Percentiles rank a stretch among this genome's conserved stretches.
Conservation (phyloP, 2,329 filamentous ascomycete species). For the Septoria petroselini region DNA sequence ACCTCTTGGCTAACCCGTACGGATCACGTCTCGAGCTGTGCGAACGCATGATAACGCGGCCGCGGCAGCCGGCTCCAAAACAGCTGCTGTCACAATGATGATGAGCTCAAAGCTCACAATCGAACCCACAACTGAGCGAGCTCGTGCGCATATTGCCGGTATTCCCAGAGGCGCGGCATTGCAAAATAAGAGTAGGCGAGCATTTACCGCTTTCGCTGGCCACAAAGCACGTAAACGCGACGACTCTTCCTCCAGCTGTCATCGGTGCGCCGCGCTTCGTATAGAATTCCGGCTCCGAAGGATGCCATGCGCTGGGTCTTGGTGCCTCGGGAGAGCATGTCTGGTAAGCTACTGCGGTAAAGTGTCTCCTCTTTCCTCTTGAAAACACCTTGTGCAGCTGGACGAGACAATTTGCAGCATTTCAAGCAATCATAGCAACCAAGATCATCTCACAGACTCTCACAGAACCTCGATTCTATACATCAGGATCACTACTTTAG, state of each 20-base stretch:
- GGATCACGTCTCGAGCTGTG: background rate
- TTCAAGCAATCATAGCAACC: no score
- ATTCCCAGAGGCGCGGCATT: background rate
- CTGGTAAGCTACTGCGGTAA: background rate
- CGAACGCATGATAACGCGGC: background rate
- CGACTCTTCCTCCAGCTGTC: constrained; percentile 7
- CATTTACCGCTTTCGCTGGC: background rate
- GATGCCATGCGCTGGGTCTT: background rate
- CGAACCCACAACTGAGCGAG: background rate
- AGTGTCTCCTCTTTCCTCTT: background rate
- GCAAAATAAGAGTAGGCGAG: background rate
- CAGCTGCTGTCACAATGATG: background rate
- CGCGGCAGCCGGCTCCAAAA: no score
- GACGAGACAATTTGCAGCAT: no score
- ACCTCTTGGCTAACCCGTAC: no score
- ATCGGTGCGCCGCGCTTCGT: background rate
- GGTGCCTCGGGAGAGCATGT: background rate
- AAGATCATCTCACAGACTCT: no score
- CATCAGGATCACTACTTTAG: no score
- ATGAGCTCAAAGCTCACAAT: background rate
- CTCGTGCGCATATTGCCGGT: background rate
- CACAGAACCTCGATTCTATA: no score
- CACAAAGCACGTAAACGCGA: background rate
- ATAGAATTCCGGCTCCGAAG: background rate
- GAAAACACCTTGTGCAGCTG: background rate